These are phyloP conservation scores for Osmozyma mogii DNA, from an alignment of 805 yeast genomes.

Conservation along the genomic window DNA sequence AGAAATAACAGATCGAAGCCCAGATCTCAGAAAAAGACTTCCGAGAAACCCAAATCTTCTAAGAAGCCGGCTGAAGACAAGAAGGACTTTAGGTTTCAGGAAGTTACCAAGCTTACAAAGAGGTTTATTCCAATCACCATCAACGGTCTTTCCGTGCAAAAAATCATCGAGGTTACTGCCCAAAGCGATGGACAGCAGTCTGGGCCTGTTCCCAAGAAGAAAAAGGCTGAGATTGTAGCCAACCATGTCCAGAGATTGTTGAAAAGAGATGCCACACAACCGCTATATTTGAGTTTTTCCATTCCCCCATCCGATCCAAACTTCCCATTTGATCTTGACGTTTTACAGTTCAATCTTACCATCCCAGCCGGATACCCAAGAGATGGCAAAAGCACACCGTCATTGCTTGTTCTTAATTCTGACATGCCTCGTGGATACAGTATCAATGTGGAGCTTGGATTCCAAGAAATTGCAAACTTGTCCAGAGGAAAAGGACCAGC, in stretches of 20 bases:
- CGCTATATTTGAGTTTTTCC: constrained; percentile 36
- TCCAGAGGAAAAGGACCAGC: constrained; percentile 14
- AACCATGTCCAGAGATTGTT: constrained; percentile 9
- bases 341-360: constrained; percentile 43
- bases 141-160: constrained; percentile 21
- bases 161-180: constrained; percentile 6
- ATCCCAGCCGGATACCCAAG: constrained; percentile 52
- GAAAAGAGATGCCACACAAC: constrained; percentile 9
- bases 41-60: too few species aligned
- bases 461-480: constrained; percentile 34
- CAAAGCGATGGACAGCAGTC: too few species aligned
- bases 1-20: too few species aligned
- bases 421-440: constrained; percentile 67
- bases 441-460: constrained; percentile 61
- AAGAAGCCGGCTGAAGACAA: too few species aligned
- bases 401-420: constrained; percentile 49
- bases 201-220: too few species aligned
- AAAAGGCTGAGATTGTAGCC: constrained; percentile 6
- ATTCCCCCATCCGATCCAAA: constrained; percentile 62
- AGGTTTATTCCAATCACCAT: constrained; percentile 28
- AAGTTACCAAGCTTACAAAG: constrained; percentile 26
- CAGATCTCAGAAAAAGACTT: too few species aligned
- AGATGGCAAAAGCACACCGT: constrained; percentile 32
- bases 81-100: constrained; percentile 19
- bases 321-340: constrained; percentile 56